These are phyloP conservation scores for Boletellus sp. DNA, from an alignment of 768 basidiomycete species.

Conservation along the genomic window DNA sequence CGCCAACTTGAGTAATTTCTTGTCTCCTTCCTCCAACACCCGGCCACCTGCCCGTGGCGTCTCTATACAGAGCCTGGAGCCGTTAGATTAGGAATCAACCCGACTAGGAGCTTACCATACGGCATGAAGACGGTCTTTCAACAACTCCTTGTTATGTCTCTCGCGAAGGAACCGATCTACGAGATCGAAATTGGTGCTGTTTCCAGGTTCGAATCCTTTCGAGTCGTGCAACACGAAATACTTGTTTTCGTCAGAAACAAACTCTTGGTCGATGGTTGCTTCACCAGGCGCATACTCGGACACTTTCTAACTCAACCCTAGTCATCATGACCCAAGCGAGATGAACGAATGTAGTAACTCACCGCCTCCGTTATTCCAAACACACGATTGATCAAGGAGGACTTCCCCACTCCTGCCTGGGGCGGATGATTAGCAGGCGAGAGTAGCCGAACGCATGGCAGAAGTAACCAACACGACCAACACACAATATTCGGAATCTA, in stretches of 20 bases:
- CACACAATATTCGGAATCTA: neutral
- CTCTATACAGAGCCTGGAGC: constrained; percentile 6
- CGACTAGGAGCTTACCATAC: neutral
- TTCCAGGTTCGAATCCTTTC: constrained; percentile 5
- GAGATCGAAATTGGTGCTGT: neutral
- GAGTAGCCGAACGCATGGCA: neutral
- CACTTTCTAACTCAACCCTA: neutral
- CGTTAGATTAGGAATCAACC: neutral
- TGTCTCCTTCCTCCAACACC: constrained; percentile 7
- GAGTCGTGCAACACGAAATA: constrained; percentile 6
- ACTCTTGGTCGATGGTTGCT: constrained; percentile 3
- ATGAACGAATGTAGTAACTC: neutral
- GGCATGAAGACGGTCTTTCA: constrained; percentile 5
- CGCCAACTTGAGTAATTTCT: constrained; percentile 1
- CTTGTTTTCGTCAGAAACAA: constrained; percentile 5
- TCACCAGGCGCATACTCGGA: constrained; percentile 1
- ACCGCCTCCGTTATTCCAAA: neutral
- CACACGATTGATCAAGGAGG: neutral
- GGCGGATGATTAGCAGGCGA: neutral
- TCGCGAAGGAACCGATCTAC: neutral
- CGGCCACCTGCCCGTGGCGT: constrained; percentile 5
- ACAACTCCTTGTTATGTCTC: neutral
- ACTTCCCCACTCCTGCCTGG: neutral
- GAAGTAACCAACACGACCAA: neutral
- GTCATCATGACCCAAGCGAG: neutral